A percentile compares a stretch with the other conserved stretches of the same genome.
Conservation (phyloP, 2,329 filamentous ascomycete genomes). For the Pestalotiopsis sp. region DNA sequence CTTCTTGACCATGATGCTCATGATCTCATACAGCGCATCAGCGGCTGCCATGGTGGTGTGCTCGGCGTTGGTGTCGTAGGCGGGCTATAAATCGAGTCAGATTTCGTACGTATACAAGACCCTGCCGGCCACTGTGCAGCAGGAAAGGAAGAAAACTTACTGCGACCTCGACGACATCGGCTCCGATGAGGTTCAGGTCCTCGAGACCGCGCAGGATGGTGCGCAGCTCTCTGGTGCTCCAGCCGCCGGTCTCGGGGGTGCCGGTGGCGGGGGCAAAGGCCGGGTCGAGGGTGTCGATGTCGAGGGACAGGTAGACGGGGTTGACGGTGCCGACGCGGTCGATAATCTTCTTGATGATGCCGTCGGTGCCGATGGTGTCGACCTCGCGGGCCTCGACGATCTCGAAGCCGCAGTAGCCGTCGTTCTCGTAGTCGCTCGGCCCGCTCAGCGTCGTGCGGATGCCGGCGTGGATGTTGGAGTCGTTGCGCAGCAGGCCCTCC, state of each 20-base stretch:
- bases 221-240: conserved; percentile 72
- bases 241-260: conserved; percentile 76
- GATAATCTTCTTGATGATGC: conserved; percentile 78
- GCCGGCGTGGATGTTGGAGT: conserved; percentile 85
- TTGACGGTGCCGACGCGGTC: conserved; percentile 73
- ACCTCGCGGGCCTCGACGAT: conserved; percentile 72
- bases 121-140: neutral
- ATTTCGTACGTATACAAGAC: neutral
- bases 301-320: conserved; percentile 80
- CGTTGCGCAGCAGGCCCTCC: conserved; percentile 78
- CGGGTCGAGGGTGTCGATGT: conserved; percentile 87
- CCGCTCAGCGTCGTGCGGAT: conserved; percentile 82
- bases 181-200: conserved; percentile 67
- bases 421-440: conserved; percentile 80
- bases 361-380: conserved; percentile 57
- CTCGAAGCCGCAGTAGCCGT: conserved; percentile 82
- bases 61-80: conserved; percentile 67
- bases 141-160: conserved; percentile 28
- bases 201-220: conserved; percentile 72
- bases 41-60: conserved; percentile 61
- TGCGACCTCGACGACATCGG: conserved; percentile 75
- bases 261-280: conserved; percentile 78
- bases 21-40: conserved; percentile 67
- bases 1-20: conserved; percentile 74
- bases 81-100: conserved; percentile 36